phyloP scores from a whole-genome alignment of 192 early-diverging fungal species.

The Paraglomus brasilianum region DNA sequence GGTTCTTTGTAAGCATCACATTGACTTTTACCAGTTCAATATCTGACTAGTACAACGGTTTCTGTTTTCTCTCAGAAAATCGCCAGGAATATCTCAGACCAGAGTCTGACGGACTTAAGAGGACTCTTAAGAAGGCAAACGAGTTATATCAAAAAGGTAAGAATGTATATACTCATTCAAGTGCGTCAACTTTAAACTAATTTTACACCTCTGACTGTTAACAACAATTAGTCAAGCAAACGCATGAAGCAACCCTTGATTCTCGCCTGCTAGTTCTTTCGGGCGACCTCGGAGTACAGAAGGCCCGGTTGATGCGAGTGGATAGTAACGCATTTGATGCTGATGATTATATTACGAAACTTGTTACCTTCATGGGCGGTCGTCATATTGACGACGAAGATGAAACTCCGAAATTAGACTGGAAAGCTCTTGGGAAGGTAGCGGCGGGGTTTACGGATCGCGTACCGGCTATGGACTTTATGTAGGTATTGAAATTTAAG shows the following conservation, averaged over 20 bases:
- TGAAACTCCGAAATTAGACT: slow-evolving; percentile 47
- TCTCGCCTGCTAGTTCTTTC: slow-evolving; percentile 74
- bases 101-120: slow-evolving; percentile 36
- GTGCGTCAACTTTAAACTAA: not conserved
- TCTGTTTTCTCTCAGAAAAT: slow-evolving; percentile 35
- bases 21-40: not conserved
- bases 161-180: not conserved
- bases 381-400: slow-evolving; percentile 47
- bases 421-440: slow-evolving; percentile 57
- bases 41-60: not conserved
- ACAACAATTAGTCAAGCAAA: slow-evolving; percentile 59
- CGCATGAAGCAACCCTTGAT: slow-evolving; percentile 89
- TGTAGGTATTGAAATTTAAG: slow-evolving; percentile 50
- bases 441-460: slow-evolving; percentile 52
- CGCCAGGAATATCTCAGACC: slow-evolving; percentile 41
- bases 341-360: slow-evolving; percentile 70
- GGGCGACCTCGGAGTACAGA: slow-evolving; percentile 73
- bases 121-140: slow-evolving; percentile 42
- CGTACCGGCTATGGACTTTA: slow-evolving; percentile 73
- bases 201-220: not conserved
- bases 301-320: slow-evolving; percentile 72
- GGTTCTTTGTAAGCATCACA: not conserved
- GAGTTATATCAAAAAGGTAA: slow-evolving; percentile 40
- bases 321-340: slow-evolving; percentile 74
- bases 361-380: slow-evolving; percentile 54